phyloP scores from a whole-genome alignment of 1,284 basidiomycete genomes.

The Marasmius fiardii region DNA sequence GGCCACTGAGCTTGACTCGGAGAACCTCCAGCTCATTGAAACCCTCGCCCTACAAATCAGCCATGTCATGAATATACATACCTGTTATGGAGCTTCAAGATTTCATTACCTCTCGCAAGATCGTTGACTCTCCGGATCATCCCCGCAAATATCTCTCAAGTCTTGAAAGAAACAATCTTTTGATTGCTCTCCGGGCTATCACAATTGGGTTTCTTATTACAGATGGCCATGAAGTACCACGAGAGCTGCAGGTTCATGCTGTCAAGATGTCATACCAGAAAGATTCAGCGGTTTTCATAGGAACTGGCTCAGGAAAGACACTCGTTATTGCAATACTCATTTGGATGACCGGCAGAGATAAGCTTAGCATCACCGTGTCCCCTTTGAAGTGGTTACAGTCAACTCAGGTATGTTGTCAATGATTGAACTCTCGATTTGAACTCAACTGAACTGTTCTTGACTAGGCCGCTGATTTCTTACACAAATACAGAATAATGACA shows the following conservation, averaged over 20 bases:
- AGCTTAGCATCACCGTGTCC: neutral
- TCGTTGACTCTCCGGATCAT: neutral
- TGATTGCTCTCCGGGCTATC: neutral
- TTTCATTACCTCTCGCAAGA: too few relatives aligned
- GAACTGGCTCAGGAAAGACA: conserved; percentile 8
- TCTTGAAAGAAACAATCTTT: neutral
- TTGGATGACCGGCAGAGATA: neutral
- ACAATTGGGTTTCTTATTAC: neutral
- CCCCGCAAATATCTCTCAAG: neutral
- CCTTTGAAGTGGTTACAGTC: conserved; percentile 6
- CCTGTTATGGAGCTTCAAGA: too few relatives aligned
- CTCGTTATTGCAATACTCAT: neutral
- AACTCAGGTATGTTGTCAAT: conserved; percentile 3
- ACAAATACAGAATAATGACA: neutral
- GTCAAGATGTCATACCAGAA: conserved; percentile 1
- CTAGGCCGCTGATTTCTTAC: neutral
- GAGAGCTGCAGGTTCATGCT: conserved; percentile 1
- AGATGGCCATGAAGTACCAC: neutral
- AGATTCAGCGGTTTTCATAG: conserved; percentile 2
- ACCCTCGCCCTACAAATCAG: too few relatives aligned
- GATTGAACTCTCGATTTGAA: too few relatives aligned
- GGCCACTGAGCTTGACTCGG: too few relatives aligned
- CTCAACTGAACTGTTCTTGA: too few relatives aligned
- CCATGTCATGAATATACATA: too few relatives aligned
- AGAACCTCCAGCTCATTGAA: too few relatives aligned